Conservation (phyloP, 2,329 filamentous ascomycete species). For the Zymoseptoria ardabiliae region DNA sequence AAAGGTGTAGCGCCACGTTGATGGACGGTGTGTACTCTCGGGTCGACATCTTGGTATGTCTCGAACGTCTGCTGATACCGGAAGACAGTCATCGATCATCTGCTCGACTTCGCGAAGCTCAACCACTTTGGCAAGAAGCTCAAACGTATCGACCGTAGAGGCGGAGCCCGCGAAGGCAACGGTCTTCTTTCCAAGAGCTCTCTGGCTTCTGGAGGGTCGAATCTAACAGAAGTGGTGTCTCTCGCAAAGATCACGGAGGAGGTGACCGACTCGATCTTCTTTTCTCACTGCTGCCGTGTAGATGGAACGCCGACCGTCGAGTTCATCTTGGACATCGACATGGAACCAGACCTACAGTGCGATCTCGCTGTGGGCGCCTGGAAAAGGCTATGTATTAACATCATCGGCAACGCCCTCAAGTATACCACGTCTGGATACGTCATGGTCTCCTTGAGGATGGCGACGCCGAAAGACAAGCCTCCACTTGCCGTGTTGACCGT, state of each 20-base stretch:
- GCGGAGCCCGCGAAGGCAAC: neutral
- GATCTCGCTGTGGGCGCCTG: constrained; percentile 40
- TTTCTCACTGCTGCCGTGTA: constrained; percentile 1
- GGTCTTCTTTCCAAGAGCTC: neutral
- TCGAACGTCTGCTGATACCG: neutral
- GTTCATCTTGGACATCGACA: constrained; percentile 40
- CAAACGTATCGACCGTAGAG: neutral
- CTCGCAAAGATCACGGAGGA: constrained; percentile 5
- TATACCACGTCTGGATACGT: constrained; percentile 40
- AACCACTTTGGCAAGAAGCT: constrained; percentile 23
- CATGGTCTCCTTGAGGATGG: constrained; percentile 23
- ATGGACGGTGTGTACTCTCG: constrained; percentile 25
- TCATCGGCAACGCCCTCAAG: constrained; percentile 44
- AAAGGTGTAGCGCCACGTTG: constrained; percentile 43
- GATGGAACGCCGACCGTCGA: constrained; percentile 29
- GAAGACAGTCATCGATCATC: constrained; percentile 33
- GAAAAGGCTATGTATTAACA: constrained; percentile 40
- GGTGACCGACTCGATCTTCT: constrained; percentile 5
- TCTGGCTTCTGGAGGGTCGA: neutral
- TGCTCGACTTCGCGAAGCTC: constrained; percentile 39
- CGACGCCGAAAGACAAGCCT: constrained; percentile 15
- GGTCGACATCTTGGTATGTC: neutral
- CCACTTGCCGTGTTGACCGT: constrained; percentile 33
- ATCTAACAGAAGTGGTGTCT: neutral
- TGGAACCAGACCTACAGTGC: constrained; percentile 34